phyloP scores from a whole-genome alignment of 768 basidiomycete species.

The Boletus sp. region DNA sequence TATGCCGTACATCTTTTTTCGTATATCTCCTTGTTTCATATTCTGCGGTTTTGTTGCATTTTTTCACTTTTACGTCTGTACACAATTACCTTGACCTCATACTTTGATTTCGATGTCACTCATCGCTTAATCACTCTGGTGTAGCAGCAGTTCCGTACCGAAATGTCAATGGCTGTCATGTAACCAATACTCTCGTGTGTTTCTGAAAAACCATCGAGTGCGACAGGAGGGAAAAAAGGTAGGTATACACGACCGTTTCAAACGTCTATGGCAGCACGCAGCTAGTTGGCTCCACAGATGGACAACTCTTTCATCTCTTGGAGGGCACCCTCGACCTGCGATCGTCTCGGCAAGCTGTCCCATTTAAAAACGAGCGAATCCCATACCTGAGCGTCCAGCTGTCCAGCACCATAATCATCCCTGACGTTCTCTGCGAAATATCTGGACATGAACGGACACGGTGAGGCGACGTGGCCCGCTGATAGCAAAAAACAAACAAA shows the following conservation, averaged over 20 bases:
- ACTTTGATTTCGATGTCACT: slow-evolving; percentile 3
- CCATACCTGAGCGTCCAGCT: slow-evolving; percentile 86
- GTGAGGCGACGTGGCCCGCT: background rate
- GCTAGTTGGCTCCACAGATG: slow-evolving; percentile 72
- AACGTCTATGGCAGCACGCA: background rate
- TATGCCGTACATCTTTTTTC: slow-evolving; percentile 6
- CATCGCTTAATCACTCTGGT: slow-evolving; percentile 15
- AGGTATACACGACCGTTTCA: slow-evolving; percentile 7
- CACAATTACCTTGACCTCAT: slow-evolving; percentile 7
- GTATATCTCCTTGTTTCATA: slow-evolving; percentile 15
- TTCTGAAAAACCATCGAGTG: background rate
- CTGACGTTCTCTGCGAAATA: slow-evolving; percentile 89
- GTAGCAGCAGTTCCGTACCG: slow-evolving; percentile 19
- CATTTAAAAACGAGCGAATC: background rate
- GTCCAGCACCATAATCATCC: slow-evolving; percentile 96
- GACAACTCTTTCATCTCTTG: slow-evolving; percentile 96
- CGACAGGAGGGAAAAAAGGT: background rate
- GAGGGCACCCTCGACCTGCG: slow-evolving; percentile 89
- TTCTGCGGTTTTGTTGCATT: slow-evolving; percentile 4
- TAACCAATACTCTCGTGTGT: slow-evolving; percentile 7
- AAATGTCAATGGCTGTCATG: slow-evolving; percentile 8
- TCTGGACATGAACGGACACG: slow-evolving; percentile 36
- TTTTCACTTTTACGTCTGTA: slow-evolving; percentile 22
- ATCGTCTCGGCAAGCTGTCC: slow-evolving; percentile 1
- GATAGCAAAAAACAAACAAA: background rate